Percentiles rank a stretch among this genome's conserved stretches.
Evolutionary conservation across 2,329 filamentous ascomycete species (phyloP).

Genomic region (Penicillium sp.): DNA sequence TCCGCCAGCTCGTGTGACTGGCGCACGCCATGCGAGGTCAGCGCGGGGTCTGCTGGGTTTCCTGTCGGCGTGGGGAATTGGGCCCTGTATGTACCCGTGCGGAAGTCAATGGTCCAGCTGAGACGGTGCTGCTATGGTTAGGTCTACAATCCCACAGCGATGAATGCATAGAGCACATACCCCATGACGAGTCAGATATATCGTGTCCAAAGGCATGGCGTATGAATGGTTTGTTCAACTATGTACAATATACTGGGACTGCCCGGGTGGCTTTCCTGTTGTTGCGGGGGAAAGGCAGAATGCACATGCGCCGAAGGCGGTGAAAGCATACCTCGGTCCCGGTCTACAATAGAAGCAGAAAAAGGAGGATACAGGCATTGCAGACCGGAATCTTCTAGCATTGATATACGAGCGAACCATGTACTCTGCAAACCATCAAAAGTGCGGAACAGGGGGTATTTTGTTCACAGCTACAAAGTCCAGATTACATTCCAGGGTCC

Average conservation of each 20-base stretch:
- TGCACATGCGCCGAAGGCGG: not conserved
- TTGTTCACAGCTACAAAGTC: slow-evolving; percentile 21
- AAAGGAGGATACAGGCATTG: not conserved
- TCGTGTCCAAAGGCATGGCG: slow-evolving; percentile 64
- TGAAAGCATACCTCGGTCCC: not conserved
- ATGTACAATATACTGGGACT: not conserved
- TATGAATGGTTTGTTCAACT: not conserved
- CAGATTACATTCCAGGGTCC: slow-evolving; percentile 27
- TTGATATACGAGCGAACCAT: slow-evolving; percentile 20
- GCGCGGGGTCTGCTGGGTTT: slow-evolving; percentile 79
- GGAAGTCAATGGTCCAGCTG: slow-evolving; percentile 80
- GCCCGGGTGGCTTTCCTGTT: no score
- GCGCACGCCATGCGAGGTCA: slow-evolving; percentile 80
- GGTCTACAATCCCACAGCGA: not conserved
- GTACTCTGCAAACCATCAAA: slow-evolving; percentile 24
- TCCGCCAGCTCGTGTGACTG: slow-evolving; percentile 74
- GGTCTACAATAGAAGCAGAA: not conserved
- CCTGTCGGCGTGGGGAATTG: slow-evolving; percentile 77
- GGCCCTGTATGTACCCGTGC: slow-evolving; percentile 73
- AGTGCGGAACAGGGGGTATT: slow-evolving; percentile 13
- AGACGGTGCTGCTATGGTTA: slow-evolving; percentile 70
- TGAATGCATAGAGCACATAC: slow-evolving; percentile 50
- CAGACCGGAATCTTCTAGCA: slow-evolving; percentile 23
- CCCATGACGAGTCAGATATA: slow-evolving; percentile 72
- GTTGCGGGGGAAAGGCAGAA: slow-evolving; percentile 24